Evolutionary conservation across 2,329 filamentous ascomycete species (phyloP), one percentile per base, ranked within the genome.

Genomic region (Thelonectria blattea): DNA sequence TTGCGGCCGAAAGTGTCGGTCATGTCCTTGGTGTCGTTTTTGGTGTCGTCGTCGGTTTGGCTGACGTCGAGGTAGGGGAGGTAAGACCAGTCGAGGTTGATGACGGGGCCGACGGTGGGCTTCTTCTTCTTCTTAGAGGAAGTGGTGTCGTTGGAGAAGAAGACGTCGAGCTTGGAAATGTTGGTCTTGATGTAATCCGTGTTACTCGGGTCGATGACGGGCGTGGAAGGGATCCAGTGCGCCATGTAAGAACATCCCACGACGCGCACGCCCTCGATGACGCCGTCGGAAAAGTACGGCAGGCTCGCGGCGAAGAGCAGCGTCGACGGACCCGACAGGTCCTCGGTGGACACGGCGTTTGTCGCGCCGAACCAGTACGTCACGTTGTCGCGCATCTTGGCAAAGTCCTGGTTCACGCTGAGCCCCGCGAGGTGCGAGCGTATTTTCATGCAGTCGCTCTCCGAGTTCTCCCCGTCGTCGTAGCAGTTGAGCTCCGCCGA

Each of bases 241-340:
- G 55, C 39, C 48, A 58, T 52, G 18, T 51, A 58, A 11, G 34
- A 52, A 22, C 55, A 58, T 4, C 47, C 48, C 9, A 51, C 49
- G 2, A 58, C 42, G 20, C 55, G 48, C 55, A 58, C 42, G 11
- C 49, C 47, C 5, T 22, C 9, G 17, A 10, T 8, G 2, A 27
- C 39, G 6, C 18, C 20, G 3, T 32, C 41, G 27, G 14, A 6
- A 5, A 34, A 7, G 41, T 47, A 58, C 5, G 55, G 55, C 8
- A 46, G 32, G 7, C 30, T n/a, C 5, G 48, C 55, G 2, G 9
- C 34, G 17, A 58, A 52, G 6, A 45, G 43, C 15, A 58, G 12
- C 7, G 41, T 41, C 12, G 55, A 45, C 10, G 32, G 15, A 17
- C 9, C 12, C n/a, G 11, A 10, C 12, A 20, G 10, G 12, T 24